Base-by-base conservation (phyloP, 2,329 filamentous ascomycete species). In the Fusarium subtropicale region DNA sequence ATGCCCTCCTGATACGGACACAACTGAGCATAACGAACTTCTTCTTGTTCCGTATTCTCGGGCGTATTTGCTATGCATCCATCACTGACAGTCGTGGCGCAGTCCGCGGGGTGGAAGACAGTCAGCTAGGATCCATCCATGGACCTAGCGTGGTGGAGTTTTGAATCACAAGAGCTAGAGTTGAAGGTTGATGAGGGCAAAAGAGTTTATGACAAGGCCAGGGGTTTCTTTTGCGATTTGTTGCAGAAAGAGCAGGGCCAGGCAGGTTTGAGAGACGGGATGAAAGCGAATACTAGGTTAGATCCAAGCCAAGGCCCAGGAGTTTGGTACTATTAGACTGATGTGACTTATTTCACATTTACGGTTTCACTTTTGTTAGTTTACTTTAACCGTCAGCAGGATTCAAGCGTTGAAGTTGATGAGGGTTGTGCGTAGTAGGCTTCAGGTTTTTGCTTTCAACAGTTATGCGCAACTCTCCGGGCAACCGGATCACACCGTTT, bases 51-150 rank as follows among this genome's bases (percentile, higher is more conserved):
- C 66, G 41, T 55, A 55, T 62, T 48, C 53, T 51, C 56, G 26
- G 34, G 59, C 62, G 54, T 61, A 65, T 66, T 44, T 15, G 33
- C 46, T 34, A 64, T 45, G 60, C 60, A 33, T 50, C 44, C 61
- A 52, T 62, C 68, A 56, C 59, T 66, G 56, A 68, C 61, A 66
- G 47, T 58, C 66, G 71, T 73, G 71, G 71, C 71, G 71, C 69
- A 73, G 71, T 54, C 56, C 57, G 56, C 53, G 51, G 31, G 39
- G 53, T 44, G 61, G 24, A 30, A 34, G 30, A 41, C 46, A 44
- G 30, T 24, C 47, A 30, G 30, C 47, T 26, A n/a, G 47, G 47
- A 38, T 26, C 22, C 11, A 10, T 24, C 18, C 33, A 36, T 41
- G 48, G 31, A 52, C 45, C 24, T 50, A 63, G 50, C 56, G 44